Percentiles rank a stretch among this genome's conserved stretches.
These are phyloP conservation scores for Quercus robur DNA, from an alignment of 306 rosid genomes.

Conservation along the genomic window DNA sequence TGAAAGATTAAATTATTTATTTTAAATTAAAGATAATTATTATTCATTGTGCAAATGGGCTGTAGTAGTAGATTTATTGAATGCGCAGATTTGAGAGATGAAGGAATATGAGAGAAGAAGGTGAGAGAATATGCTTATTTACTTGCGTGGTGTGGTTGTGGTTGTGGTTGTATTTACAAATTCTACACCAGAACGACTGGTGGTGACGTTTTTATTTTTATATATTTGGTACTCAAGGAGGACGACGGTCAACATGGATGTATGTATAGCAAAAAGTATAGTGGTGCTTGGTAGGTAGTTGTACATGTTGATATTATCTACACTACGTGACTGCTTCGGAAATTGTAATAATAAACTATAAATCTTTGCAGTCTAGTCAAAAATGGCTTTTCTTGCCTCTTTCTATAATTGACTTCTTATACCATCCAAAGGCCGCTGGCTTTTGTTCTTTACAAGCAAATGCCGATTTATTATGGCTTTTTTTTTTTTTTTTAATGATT, in stretches of 20 bases:
- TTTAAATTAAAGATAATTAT: no score
- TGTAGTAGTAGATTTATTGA: no score
- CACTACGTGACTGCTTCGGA: not conserved
- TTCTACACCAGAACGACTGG: not conserved
- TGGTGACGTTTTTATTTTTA: not conserved
- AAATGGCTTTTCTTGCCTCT: not conserved
- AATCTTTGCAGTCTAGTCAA: not conserved
- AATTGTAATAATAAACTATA: not conserved
- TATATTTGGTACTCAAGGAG: not conserved
- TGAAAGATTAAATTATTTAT: no score
- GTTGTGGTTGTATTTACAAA: no score
- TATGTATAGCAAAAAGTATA: no score
- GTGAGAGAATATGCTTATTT: not conserved
- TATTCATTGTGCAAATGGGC: no score
- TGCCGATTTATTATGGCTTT: no score
- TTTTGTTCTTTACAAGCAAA: no score
- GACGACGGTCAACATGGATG: not conserved
- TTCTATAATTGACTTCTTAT: not conserved
- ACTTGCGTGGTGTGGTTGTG: not conserved
- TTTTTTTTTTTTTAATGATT: no score
- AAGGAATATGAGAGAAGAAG: not conserved
- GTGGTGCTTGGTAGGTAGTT: not conserved
- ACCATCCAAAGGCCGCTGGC: not conserved
- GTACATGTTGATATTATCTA: not conserved
- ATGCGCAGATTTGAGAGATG: no score